Evolutionary conservation across 495 filamentous ascomycete genomes (phyloP), one percentile per base, ranked within the genome.

Genomic region (Extremus antarcticus): DNA sequence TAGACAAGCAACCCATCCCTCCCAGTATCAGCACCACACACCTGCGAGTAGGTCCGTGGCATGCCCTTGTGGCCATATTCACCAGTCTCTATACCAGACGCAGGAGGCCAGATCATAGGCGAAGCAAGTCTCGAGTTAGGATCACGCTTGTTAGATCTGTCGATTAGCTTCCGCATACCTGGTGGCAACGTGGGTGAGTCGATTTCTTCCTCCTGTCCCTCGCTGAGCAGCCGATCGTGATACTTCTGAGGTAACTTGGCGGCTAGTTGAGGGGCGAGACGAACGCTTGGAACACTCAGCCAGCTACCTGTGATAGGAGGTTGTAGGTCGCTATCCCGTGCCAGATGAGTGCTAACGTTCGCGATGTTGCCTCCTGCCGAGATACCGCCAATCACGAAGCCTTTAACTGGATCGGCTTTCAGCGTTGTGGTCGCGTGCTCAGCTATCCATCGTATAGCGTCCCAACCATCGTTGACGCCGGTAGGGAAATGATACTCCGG

Each of bases 401-500:
- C 76, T 21, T 15, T 51, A 45, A 54, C 43, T 8, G 71, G 66
- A 50, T 71, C 66, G 20, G 69, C 66, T 15, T 61, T 63, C n/a
- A 69, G 61, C 2, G 60, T 61, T 3, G 60, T 61, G 41, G 58
- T 17, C 53, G 68, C 68, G 47, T 77, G 66, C 19, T 59, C 43
- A 0, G 70, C 67, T 9, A 75, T 64, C 73, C 76, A 76, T 57
- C 69, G 57, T 49, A 77, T 55, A 11, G 69, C 71, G 60, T 77
- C 74, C 68, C 69, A 77, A 38, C 69, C 65, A 60, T 79, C 76
- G 9, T 76, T 55, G 11, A 69, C 55, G 20, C 67, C 63, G 0
- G 66, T 65, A 1, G 76, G 76, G 55, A 73, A 78, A 17, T 65
- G 65, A 54, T 74, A 49, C 51, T 76, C 74, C 0, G 76, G 75